Percentiles rank a stretch among this genome's conserved stretches.
These are phyloP conservation scores for Vicia villosa DNA, from an alignment of 306 rosid species.

Conservation along the genomic window DNA sequence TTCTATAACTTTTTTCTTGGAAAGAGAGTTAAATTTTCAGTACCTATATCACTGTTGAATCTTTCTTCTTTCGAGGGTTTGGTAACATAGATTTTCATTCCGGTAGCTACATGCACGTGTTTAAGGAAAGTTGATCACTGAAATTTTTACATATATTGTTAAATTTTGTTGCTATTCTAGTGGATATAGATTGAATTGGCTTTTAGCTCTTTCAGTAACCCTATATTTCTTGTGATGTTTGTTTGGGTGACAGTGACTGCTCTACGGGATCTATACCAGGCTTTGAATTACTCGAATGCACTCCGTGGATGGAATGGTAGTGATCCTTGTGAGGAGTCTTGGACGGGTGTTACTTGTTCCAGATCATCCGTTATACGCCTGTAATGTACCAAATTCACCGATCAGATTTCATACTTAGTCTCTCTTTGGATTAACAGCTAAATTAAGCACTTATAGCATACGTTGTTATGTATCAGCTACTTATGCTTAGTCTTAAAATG, in stretches of 20 bases:
- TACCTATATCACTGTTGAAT: background rate
- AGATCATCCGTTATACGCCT: conserved; percentile 74
- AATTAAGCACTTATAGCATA: background rate
- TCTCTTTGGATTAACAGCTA: background rate
- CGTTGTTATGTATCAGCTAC: background rate
- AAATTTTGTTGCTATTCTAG: background rate
- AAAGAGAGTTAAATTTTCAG: too few species aligned
- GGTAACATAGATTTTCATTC: conserved; percentile 8
- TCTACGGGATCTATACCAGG: conserved; percentile 65
- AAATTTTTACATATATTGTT: background rate
- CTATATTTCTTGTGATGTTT: conserved; percentile 12
- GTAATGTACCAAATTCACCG: conserved; percentile 48
- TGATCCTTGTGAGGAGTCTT: conserved; percentile 87
- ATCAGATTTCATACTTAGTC: conserved; percentile 5
- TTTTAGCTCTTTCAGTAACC: conserved; percentile 21
- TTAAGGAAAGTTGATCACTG: background rate
- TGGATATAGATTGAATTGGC: background rate
- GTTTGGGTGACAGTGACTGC: conserved; percentile 54
- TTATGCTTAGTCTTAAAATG: background rate
- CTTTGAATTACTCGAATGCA: conserved; percentile 59
- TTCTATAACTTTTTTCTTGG: too few species aligned
- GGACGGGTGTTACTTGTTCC: conserved; percentile 84
- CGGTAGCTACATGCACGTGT: background rate
- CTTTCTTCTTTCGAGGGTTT: background rate
- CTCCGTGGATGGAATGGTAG: conserved; percentile 72